Base-by-base conservation (phyloP, 352 stramenopile species). In the Phytopythium boreale region DNA sequence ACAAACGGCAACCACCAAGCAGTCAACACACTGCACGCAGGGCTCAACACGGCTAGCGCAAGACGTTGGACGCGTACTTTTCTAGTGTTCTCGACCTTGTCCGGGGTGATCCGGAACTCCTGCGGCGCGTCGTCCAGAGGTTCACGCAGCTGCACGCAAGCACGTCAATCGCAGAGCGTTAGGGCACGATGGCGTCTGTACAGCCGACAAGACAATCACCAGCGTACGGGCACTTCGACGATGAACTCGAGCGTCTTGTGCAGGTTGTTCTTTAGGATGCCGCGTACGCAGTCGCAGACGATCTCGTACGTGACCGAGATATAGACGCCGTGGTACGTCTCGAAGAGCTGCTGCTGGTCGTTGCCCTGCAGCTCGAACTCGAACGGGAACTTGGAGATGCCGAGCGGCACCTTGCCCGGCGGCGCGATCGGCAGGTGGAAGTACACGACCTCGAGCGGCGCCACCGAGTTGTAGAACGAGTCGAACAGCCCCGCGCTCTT, bases 321-420 rank as follows among this genome's bases (percentile, higher is more conserved):
- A 67, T 97, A 97, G 7, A 97, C 89, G 51, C 92, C 92, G 61
- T 98, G 92, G 69, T 98, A 98, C 14, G 91, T 97, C 67, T 98
- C 92, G 52, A 93, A 87, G 36, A 98, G 77, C 60, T 76, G 62
- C 64, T 89, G 75, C 15, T 70, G 69, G 50, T 90, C 76, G 55
- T 89, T 87, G 43, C 77, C 77, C 43, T 82, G 63, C 19, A 96
- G 69, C 63, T 88, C 79, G 70, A 97, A 97, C 72, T 96, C 87
- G 39, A 97, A 97, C 12, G 90, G 88, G 66, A 97, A 84, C 67
- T 96, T 96, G 53, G 85, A 82, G 63, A 95, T 87, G 27, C 87
- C 87, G 34, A 89, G 75, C 9, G 82, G 73, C 12, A 95, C 75
- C 74, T 93, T 93, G 55, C 87, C 84, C 6, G 84, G 64, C 6